A percentile compares a stretch with the other conserved stretches of the same genome.
phyloP scores from a whole-genome alignment of 2,329 filamentous ascomycete species.

The Diaporthe velutina region DNA sequence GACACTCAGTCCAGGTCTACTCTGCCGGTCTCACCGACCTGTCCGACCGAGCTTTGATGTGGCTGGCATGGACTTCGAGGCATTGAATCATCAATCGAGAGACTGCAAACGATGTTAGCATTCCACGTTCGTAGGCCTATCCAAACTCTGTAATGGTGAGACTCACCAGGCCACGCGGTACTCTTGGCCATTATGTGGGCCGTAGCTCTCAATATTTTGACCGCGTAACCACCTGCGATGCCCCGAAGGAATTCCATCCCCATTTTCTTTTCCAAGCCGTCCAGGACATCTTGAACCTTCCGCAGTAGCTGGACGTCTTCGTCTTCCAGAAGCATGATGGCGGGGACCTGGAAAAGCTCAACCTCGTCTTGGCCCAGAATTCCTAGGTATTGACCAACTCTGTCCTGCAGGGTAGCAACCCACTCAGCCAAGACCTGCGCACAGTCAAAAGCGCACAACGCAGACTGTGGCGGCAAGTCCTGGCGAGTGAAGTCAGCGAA shows the following conservation, averaged over 20 bases:
- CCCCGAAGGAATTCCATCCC: conserved; percentile 66
- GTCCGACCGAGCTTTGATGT: conserved; percentile 65
- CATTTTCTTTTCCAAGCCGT: conserved; percentile 84
- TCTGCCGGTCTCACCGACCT: conserved; percentile 61
- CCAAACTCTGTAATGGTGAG: not conserved
- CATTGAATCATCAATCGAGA: conserved; percentile 68
- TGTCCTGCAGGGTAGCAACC: conserved; percentile 92
- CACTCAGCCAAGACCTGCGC: conserved; percentile 95
- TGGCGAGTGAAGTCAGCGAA: conserved; percentile 87
- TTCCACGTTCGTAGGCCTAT: not conserved
- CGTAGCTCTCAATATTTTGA: conserved; percentile 86
- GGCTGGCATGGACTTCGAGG: conserved; percentile 66
- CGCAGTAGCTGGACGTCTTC: conserved; percentile 88
- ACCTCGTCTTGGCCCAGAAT: conserved; percentile 87
- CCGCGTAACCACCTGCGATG: conserved; percentile 78
- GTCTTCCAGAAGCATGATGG: conserved; percentile 90
- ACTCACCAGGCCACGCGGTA: conserved; percentile 91
- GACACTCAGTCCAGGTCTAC: conserved; percentile 41
- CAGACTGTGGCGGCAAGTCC: conserved; percentile 89
- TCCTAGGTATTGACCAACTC: conserved; percentile 90
- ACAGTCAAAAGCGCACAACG: conserved; percentile 94
- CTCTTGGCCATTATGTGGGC: conserved; percentile 90
- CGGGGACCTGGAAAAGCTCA: conserved; percentile 83
- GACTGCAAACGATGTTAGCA: conserved; percentile 48
- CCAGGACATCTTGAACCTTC: conserved; percentile 85